Conservation (phyloP, 345 rosid genomes). For the Lepidium sativum region DNA sequence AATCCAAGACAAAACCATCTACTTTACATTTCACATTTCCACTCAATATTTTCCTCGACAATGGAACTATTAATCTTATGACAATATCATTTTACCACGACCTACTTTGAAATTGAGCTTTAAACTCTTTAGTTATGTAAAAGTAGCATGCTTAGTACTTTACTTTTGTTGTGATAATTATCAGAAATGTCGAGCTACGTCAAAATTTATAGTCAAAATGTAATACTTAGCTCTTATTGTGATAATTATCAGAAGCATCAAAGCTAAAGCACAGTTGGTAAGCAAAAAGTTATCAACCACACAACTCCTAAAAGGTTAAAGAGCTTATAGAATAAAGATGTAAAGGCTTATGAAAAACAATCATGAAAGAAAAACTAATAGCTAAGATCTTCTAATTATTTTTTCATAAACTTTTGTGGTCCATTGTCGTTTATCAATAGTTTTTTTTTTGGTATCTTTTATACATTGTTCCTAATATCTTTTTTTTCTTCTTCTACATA, state of each 20-base stretch:
- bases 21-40: neutral
- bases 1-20: neutral
- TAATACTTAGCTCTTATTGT: neutral
- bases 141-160: neutral
- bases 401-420: too few species aligned
- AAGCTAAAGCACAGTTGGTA: neutral
- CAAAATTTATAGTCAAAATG: neutral
- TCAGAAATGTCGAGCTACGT: neutral
- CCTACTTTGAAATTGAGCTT: neutral
- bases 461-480: too few species aligned
- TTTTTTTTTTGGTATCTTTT: too few species aligned
- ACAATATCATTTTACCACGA: neutral
- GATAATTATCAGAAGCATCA: neutral
- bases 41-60: neutral
- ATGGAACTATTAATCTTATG: neutral
- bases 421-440: too few species aligned
- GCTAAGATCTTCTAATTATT: too few species aligned
- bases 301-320: neutral
- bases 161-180: neutral
- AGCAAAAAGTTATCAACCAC: neutral
- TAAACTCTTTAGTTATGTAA: neutral
- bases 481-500: too few species aligned
- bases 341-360: neutral
- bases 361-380: neutral
- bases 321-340: neutral